A percentile compares a stretch with the other conserved stretches of the same genome.
These are phyloP conservation scores for Cladosporium velox DNA, from an alignment of 2,329 filamentous ascomycete genomes.

Conservation along the genomic window DNA sequence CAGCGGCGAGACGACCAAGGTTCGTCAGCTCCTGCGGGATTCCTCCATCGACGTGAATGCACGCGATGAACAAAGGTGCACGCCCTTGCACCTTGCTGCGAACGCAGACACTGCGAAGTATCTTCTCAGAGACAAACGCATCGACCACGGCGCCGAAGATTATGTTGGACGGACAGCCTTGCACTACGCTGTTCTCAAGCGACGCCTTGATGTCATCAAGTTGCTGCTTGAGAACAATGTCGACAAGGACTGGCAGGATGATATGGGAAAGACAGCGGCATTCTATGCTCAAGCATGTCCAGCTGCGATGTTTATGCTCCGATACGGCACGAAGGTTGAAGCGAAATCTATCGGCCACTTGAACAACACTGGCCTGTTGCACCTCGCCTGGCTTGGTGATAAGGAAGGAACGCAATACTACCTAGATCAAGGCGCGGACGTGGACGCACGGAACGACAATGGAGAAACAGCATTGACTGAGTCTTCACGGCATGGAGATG, in stretches of 20 bases:
- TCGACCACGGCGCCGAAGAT: not conserved
- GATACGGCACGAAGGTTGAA: not conserved
- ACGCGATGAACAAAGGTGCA: not conserved
- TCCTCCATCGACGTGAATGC: slow-evolving; percentile 4
- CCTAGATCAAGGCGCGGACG: slow-evolving; percentile 1
- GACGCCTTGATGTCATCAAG: slow-evolving; percentile 3
- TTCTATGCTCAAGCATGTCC: slow-evolving; percentile 15
- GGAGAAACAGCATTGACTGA: slow-evolving; percentile 19
- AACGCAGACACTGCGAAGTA: slow-evolving; percentile 2
- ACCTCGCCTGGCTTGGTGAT: slow-evolving; percentile 19
- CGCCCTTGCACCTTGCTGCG: slow-evolving; percentile 4
- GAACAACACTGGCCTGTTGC: slow-evolving; percentile 13
- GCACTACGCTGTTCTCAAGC: slow-evolving; percentile 7
- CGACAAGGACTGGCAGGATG: slow-evolving; percentile 6
- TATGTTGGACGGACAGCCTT: not conserved
- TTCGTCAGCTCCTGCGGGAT: not conserved
- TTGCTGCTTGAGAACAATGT: not conserved
- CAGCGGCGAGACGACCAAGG: not conserved
- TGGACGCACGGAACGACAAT: slow-evolving; percentile 4
- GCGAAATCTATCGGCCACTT: not conserved
- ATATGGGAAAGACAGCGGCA: slow-evolving; percentile 18
- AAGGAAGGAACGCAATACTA: slow-evolving; percentile 3
- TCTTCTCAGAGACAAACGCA: slow-evolving; percentile 11
- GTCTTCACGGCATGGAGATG: slow-evolving; percentile 12
- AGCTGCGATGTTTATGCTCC: slow-evolving; percentile 15